These are phyloP conservation scores for Metschnikowia lachancei DNA, from an alignment of 805 yeast species.

Conservation along the genomic window DNA sequence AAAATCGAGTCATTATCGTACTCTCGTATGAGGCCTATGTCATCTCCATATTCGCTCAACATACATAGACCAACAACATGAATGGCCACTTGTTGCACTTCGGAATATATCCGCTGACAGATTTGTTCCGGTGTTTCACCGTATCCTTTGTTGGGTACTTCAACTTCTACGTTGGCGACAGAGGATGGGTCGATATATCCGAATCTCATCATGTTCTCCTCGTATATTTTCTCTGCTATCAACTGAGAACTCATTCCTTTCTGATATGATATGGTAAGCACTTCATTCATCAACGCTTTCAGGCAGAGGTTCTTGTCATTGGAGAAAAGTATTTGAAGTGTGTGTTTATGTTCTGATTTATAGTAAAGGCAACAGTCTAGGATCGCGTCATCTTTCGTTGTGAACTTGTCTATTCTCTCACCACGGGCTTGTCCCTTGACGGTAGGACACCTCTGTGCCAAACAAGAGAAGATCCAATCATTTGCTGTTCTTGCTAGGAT, in stretches of 20 bases:
- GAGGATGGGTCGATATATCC: conserved; percentile 19
- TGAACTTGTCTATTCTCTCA: conserved; percentile 48
- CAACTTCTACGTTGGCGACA: conserved; percentile 6
- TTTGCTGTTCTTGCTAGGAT: conserved; percentile 67
- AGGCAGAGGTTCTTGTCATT: conserved; percentile 82
- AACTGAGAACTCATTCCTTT: conserved; percentile 42
- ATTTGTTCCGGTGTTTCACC: background rate
- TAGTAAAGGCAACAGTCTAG: conserved; percentile 79
- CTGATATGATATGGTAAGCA: conserved; percentile 60
- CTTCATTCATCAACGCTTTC: conserved; percentile 66
- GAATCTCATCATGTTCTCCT: conserved; percentile 32
- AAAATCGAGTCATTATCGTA: conserved; percentile 39
- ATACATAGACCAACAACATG: conserved; percentile 52
- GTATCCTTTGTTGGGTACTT: conserved; percentile 8
- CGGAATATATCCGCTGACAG: conserved; percentile 33
- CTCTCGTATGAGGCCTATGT: conserved; percentile 46
- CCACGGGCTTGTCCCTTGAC: conserved; percentile 63
- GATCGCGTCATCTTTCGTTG: conserved; percentile 74
- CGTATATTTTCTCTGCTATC: conserved; percentile 40
- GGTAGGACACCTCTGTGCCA: conserved; percentile 50
- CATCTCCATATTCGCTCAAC: conserved; percentile 56
- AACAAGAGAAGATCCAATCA: conserved; percentile 66
- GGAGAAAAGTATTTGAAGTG: conserved; percentile 60
- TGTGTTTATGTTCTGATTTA: conserved; percentile 32
- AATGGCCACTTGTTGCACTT: conserved; percentile 39